Percentiles rank a stretch among this genome's conserved stretches.
These are phyloP conservation scores for Ascochyta rabiei DNA, from an alignment of 2,329 filamentous ascomycete genomes.

Conservation along the genomic window DNA sequence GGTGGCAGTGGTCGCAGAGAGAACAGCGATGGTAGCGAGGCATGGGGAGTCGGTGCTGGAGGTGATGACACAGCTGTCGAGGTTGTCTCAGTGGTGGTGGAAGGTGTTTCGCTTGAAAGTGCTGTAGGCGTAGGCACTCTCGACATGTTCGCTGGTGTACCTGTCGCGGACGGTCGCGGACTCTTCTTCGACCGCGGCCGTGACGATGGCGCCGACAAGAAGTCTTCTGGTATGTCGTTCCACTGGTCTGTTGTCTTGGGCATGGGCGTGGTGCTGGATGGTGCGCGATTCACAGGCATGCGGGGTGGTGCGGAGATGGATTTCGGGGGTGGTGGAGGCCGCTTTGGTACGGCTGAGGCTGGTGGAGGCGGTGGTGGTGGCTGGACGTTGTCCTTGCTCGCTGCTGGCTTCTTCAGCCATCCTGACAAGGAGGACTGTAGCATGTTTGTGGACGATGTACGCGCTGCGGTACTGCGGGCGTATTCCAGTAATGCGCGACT, in stretches of 20 bases:
- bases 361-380: constrained; percentile 12
- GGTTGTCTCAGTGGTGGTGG: constrained; percentile 6
- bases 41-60: neutral
- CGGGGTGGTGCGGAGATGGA: constrained; percentile 25
- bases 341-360: constrained; percentile 11
- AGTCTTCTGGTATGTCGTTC: constrained; percentile 38
- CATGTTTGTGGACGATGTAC: constrained; percentile 33
- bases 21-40: constrained; percentile 25
- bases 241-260: constrained; percentile 32
- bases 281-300: constrained; percentile 16
- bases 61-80: constrained; percentile 3
- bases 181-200: constrained; percentile 34
- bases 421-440: constrained; percentile 54
- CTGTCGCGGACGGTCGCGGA: constrained; percentile 27
- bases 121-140: constrained; percentile 24
- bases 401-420: constrained; percentile 55
- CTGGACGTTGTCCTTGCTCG: constrained; percentile 34
- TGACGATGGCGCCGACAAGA: constrained; percentile 32
- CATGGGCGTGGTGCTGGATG: constrained; percentile 20
- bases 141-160: constrained; percentile 24
- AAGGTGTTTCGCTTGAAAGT: neutral
- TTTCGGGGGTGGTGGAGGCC: constrained; percentile 29
- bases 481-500: neutral
- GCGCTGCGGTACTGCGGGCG: neutral
- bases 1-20: constrained; percentile 48